Conservation (phyloP, 176 grass and related monocot species). For the Aegilops sharonensis region DNA sequence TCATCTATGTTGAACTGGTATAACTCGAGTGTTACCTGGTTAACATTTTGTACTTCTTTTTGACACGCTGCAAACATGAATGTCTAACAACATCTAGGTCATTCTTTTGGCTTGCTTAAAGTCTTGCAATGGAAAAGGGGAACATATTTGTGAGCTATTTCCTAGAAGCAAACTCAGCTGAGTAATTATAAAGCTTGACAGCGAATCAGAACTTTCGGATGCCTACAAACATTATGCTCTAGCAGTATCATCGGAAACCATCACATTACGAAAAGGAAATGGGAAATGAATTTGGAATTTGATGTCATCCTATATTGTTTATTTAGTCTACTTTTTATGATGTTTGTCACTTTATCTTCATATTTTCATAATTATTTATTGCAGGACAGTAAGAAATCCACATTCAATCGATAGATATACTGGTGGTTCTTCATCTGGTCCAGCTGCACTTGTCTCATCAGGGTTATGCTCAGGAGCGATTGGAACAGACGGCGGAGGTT, state of each 20-base stretch:
- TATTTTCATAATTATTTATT: slow-evolving; percentile 23
- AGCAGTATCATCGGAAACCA: background rate
- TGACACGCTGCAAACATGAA: background rate
- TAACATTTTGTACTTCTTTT: background rate
- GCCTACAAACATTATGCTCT: background rate
- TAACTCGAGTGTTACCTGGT: background rate
- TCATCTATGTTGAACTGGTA: background rate
- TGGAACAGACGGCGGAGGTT: slow-evolving; percentile 97
- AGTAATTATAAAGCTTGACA: background rate
- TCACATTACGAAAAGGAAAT: background rate
- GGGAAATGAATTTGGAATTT: background rate
- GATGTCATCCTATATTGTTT: background rate
- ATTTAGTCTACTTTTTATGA: slow-evolving; percentile 13
- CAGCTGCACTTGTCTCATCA: slow-evolving; percentile 91
- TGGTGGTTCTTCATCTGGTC: slow-evolving; percentile 96
- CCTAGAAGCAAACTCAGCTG: background rate
- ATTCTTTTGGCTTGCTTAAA: background rate
- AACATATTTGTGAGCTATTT: background rate
- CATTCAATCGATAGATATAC: slow-evolving; percentile 95
- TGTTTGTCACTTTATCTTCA: slow-evolving; percentile 5
- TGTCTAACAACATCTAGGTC: background rate
- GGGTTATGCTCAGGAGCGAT: slow-evolving; percentile 83
- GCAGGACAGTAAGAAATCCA: slow-evolving; percentile 93
- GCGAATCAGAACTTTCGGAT: background rate
- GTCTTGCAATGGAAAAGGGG: background rate